Evolutionary conservation across 306 rosid genomes (phyloP).

Genomic region (Cyclanthera cordifolia): DNA sequence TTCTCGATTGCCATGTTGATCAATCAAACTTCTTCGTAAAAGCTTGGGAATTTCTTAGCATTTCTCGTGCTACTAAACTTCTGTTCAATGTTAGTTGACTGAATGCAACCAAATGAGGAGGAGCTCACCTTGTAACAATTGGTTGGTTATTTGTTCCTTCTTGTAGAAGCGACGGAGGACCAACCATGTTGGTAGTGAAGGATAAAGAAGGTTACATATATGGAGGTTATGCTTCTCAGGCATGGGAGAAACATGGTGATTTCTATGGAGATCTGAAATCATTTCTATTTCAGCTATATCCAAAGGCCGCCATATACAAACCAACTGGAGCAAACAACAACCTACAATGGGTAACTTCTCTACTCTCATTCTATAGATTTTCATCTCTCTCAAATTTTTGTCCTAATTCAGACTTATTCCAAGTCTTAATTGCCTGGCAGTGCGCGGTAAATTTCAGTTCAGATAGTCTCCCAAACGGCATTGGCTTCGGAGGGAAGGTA

Average conservation of each 20-base stretch:
- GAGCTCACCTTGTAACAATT: constrained; percentile 14
- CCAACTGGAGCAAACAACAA: constrained; percentile 83
- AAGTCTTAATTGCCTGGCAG: constrained; percentile 22
- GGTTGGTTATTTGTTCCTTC: constrained; percentile 12
- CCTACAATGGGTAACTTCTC: constrained; percentile 74
- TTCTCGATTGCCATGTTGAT: too few species aligned
- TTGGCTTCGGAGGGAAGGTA: constrained; percentile 76
- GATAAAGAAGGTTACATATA: constrained; percentile 69
- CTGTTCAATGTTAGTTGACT: too few species aligned
- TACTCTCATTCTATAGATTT: neutral
- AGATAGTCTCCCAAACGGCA: constrained; percentile 80
- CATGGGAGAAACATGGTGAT: constrained; percentile 83
- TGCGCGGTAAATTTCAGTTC: constrained; percentile 82
- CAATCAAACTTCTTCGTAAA: too few species aligned
- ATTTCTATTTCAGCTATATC: constrained; percentile 65
- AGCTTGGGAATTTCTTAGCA: too few species aligned
- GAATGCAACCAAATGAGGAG: too few species aligned
- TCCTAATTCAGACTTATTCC: neutral
- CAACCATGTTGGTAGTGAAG: constrained; percentile 64
- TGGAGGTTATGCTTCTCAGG: constrained; percentile 91
- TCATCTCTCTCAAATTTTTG: neutral
- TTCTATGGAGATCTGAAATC: constrained; percentile 85
- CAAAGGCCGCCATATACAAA: constrained; percentile 57
- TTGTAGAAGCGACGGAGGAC: constrained; percentile 69
- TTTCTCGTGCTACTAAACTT: too few species aligned